phyloP scores from a whole-genome alignment of 1,284 basidiomycete genomes.

The Exobasidium cylindrosporum region DNA sequence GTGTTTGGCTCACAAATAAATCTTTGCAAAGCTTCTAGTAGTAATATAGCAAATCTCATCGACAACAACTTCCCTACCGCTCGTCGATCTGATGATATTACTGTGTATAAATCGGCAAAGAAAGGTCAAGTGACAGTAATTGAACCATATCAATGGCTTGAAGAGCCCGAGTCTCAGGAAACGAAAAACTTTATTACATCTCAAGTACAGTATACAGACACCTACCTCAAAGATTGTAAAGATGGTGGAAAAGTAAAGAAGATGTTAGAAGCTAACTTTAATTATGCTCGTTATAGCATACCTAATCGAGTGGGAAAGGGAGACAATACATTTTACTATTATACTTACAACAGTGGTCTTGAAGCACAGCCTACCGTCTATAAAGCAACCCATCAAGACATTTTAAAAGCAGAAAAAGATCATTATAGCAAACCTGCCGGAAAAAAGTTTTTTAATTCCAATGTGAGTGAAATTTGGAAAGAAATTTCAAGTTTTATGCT shows the following conservation, averaged over 20 bases:
- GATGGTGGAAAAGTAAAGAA: conserved; percentile 41
- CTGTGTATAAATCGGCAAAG: conserved; percentile 38
- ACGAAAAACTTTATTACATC: conserved; percentile 46
- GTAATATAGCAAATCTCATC: no score
- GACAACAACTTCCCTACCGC: conserved; percentile 50
- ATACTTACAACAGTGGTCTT: conserved; percentile 51
- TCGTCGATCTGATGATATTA: conserved; percentile 35
- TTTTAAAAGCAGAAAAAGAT: conserved; percentile 20
- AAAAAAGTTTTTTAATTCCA: no score
- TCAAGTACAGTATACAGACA: conserved; percentile 42
- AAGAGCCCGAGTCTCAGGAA: conserved; percentile 45
- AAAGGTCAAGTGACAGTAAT: conserved; percentile 45
- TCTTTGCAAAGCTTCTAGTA: no score
- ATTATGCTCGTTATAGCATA: conserved; percentile 46
- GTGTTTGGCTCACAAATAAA: no score
- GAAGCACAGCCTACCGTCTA: conserved; percentile 50
- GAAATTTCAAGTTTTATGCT: no score
- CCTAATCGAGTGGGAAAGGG: conserved; percentile 39
- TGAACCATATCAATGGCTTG: conserved; percentile 54
- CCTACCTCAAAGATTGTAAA: conserved; percentile 37
- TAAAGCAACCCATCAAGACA: conserved; percentile 31
- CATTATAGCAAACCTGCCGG: no score
- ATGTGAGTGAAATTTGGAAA: no score
- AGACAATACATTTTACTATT: conserved; percentile 32
- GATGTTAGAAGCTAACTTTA: conserved; percentile 43